Evolutionary conservation across 805 yeast species (phyloP).

Genomic region (Wickerhamiella bombiphila): DNA sequence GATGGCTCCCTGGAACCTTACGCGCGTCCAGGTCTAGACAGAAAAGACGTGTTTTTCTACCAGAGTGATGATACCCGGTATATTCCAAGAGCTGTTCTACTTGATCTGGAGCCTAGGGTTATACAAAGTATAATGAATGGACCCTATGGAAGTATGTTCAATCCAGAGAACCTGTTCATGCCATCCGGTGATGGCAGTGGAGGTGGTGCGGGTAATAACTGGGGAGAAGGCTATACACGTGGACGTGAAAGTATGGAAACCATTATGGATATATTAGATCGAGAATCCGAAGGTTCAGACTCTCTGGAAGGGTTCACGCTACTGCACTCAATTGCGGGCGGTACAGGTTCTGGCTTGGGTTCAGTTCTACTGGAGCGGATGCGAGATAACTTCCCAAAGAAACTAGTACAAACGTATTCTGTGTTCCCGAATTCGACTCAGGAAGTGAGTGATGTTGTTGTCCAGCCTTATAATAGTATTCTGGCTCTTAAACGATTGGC

Average conservation of each 20-base stretch:
- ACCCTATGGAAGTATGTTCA: constrained; percentile 48
- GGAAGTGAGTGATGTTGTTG: constrained; percentile 89
- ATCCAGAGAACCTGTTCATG: constrained; percentile 67
- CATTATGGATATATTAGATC: constrained; percentile 68
- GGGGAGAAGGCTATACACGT: constrained; percentile 80
- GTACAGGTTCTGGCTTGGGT: constrained; percentile 96
- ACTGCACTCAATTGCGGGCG: constrained; percentile 93
- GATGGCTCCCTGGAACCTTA: constrained; percentile 41
- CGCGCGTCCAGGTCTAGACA: constrained; percentile 37
- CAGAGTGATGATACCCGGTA: constrained; percentile 59
- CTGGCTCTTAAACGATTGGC: constrained; percentile 68
- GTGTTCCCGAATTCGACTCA: constrained; percentile 61
- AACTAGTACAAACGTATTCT: constrained; percentile 68
- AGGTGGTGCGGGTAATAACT: constrained; percentile 69
- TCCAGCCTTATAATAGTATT: constrained; percentile 88
- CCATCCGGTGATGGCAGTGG: constrained; percentile 78
- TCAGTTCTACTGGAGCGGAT: constrained; percentile 63
- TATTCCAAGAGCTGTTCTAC: constrained; percentile 73
- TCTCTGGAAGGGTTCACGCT: constrained; percentile 81
- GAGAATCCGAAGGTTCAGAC: constrained; percentile 84
- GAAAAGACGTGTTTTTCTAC: constrained; percentile 72
- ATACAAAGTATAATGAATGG: constrained; percentile 45
- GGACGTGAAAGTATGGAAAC: constrained; percentile 57
- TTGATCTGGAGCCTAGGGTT: constrained; percentile 81
- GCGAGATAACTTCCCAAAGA: constrained; percentile 70